These are phyloP conservation scores for Eucalyptus albens DNA, from an alignment of 345 rosid genomes.

Conservation along the genomic window DNA sequence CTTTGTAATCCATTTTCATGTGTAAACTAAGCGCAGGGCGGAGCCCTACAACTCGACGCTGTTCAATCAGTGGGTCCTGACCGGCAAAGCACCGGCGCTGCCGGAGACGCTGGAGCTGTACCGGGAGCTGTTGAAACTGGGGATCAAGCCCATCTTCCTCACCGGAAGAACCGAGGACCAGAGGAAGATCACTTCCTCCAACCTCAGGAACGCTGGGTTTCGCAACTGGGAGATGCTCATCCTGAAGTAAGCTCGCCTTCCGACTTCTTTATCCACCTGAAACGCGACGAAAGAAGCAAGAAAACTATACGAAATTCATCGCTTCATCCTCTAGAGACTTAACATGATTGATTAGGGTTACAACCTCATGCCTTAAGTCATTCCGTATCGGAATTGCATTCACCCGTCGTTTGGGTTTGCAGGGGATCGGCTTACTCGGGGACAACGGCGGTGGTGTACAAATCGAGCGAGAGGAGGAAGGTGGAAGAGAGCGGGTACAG, in stretches of 20 bases:
- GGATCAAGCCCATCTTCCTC: conserved; percentile 21
- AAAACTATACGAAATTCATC: not conserved
- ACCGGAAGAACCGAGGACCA: conserved; percentile 23
- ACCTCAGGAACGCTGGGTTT: conserved; percentile 23
- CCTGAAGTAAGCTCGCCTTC: conserved; percentile 5
- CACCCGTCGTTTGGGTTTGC: not conserved
- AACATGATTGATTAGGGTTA: not conserved
- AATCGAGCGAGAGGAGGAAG: conserved; percentile 11
- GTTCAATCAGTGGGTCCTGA: conserved; percentile 14
- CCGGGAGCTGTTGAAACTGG: conserved; percentile 6
- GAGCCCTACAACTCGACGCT: conserved; percentile 6
- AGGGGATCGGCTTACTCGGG: conserved; percentile 3
- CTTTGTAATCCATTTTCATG: not conserved
- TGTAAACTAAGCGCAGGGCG: not conserved
- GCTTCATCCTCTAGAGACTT: not conserved
- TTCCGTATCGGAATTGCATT: not conserved
- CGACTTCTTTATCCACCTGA: not conserved
- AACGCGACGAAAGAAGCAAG: not conserved
- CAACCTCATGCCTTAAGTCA: not conserved
- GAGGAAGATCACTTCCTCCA: not conserved
- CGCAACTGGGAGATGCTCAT: conserved; percentile 26
- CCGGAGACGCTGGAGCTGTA: conserved; percentile 22
- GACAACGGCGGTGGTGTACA: conserved; percentile 7
- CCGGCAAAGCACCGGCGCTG: conserved; percentile 20
- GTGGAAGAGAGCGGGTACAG: conserved; percentile 19